Evolutionary conservation across 306 rosid genomes (phyloP).

Genomic region (Cicer bijugum): DNA sequence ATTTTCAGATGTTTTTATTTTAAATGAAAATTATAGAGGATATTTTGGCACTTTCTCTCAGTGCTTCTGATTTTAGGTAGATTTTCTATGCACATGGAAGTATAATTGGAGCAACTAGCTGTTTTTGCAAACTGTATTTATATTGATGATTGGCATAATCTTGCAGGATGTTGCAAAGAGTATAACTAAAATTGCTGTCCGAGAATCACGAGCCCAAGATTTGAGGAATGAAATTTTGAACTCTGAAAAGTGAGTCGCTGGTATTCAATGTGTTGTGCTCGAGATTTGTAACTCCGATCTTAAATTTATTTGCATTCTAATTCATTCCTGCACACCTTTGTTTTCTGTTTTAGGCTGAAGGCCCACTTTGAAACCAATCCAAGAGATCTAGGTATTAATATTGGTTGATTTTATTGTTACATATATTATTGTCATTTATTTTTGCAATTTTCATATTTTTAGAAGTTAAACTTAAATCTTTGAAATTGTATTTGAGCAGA

Average conservation of each 20-base stretch:
- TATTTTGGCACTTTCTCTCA: slow-evolving; percentile 23
- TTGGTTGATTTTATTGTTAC: slow-evolving; percentile 38
- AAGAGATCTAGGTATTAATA: slow-evolving; percentile 67
- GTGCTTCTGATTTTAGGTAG: slow-evolving; percentile 7
- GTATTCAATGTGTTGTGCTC: neutral
- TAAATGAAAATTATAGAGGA: slow-evolving; percentile 16
- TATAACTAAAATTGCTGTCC: slow-evolving; percentile 82
- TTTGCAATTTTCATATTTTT: neutral
- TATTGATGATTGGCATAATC: slow-evolving; percentile 27
- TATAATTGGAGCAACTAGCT: slow-evolving; percentile 29
- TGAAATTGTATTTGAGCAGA: slow-evolving; percentile 58
- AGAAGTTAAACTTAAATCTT: slow-evolving; percentile 32
- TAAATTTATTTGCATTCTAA: slow-evolving; percentile 33
- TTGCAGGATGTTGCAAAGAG: slow-evolving; percentile 86
- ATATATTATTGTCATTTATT: neutral
- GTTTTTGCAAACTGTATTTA: slow-evolving; percentile 33
- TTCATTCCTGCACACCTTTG: slow-evolving; percentile 30
- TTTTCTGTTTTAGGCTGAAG: slow-evolving; percentile 64
- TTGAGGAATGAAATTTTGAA: slow-evolving; percentile 92
- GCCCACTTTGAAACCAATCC: slow-evolving; percentile 79
- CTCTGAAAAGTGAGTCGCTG: slow-evolving; percentile 80
- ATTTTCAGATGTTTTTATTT: slow-evolving; percentile 22
- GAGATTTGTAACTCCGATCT: slow-evolving; percentile 23
- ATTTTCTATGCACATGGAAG: slow-evolving; percentile 14
- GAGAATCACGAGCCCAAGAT: slow-evolving; percentile 90